Conservation (phyloP, 2,329 filamentous ascomycete species). For the Ceratocystis colombiana region DNA sequence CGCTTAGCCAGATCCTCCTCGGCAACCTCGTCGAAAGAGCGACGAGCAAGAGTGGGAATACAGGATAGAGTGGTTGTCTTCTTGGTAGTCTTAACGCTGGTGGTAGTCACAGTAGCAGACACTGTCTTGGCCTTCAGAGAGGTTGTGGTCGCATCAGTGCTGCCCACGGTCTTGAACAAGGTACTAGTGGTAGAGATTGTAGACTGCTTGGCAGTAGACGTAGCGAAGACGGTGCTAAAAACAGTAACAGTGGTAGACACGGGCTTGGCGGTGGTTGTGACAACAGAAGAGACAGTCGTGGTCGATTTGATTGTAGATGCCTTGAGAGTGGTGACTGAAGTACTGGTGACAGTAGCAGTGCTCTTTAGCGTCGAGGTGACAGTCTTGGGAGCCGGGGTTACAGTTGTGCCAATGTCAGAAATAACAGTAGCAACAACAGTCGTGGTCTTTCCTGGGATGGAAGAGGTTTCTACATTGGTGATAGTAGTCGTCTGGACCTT, state of each 20-base stretch:
- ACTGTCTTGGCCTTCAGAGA: constrained; percentile 14
- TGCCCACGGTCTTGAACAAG: constrained; percentile 13
- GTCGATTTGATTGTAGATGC: constrained; percentile 16
- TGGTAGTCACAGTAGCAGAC: not conserved
- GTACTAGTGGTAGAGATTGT: constrained; percentile 9
- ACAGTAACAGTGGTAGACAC: constrained; percentile 4
- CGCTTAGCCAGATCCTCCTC: constrained; percentile 15
- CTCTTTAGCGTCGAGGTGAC: constrained; percentile 10
- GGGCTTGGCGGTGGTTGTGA: not conserved
- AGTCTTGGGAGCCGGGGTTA: constrained; percentile 3
- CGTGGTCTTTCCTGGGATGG: constrained; percentile 11
- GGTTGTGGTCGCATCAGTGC: constrained; percentile 15
- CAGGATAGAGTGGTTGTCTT: constrained; percentile 16
- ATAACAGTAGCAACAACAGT: constrained; percentile 5
- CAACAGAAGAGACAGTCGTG: constrained; percentile 9
- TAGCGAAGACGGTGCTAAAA: not conserved
- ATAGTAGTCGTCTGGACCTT: constrained; percentile 10
- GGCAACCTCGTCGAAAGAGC: constrained; percentile 4
- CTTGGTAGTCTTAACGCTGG: constrained; percentile 14
- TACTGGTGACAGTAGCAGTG: constrained; percentile 7
- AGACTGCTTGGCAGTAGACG: constrained; percentile 5
- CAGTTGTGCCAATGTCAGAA: constrained; percentile 8
- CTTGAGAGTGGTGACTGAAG: constrained; percentile 12
- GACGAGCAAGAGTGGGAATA: constrained; percentile 8
- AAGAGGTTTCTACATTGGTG: not conserved